Evolutionary conservation across 2,329 filamentous ascomycete species (phyloP), one percentile per base, ranked within the genome.

Genomic region (Xylariaceae sp.): DNA sequence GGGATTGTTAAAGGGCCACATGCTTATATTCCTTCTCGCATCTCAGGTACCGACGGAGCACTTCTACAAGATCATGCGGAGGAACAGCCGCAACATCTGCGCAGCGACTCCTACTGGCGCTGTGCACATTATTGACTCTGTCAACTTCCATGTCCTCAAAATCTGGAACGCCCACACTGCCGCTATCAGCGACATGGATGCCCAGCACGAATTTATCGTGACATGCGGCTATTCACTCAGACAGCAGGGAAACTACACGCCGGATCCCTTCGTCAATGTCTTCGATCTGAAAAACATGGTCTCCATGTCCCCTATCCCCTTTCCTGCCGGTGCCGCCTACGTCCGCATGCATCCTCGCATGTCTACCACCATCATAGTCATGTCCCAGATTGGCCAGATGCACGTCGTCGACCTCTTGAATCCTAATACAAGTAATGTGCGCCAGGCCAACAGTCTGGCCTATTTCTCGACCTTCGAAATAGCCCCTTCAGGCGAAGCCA

Each of bases 351-450:
- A 99, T 73, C 94, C 95, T 1, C 88, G 92, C 68, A 89, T 99
- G 83, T 88, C 92, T 17, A 97, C 94, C 0, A 97, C 95, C 0
- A 93, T 90, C 68, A 92, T 99, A 61, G 90, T 99, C 53, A 87
- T 92, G 34, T 96, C 93, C 2, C 91, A 95, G 69, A 89, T 86
- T 49, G 94, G 95, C 1, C 92, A 97, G 73, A 89, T 99, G 73
- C 93, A 99, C 72, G 88, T 97, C 11, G 91, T 97, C 54, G 94
- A 99, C 73, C 82, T 99, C 4, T 91, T 95, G 85, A 96, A 96
- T 63, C 90, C 91, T 0, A 92, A 95, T 69, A 88, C 90, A 17
- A 91, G 90, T 70, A 92, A 89, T 66, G 85, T 96, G 55, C 85
- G 89, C 54, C 92, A 95, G 75, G 88, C 89, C 39, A 92, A 92